Percentiles rank a stretch among this genome's conserved stretches.
Evolutionary conservation across 1,284 basidiomycete genomes (phyloP).

Genomic region (Trametes hirsuta): DNA sequence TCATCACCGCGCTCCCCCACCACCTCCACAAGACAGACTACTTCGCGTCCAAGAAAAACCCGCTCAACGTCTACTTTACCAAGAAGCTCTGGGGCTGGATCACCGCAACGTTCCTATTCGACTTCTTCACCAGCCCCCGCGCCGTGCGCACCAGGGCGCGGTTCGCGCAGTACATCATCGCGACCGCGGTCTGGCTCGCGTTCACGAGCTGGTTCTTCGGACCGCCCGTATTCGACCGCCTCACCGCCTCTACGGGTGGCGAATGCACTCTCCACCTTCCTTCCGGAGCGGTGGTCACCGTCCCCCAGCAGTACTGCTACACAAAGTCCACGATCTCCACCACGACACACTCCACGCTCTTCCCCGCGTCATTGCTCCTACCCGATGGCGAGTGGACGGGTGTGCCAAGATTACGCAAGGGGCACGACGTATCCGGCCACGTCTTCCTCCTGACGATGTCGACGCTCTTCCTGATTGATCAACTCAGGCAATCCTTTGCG

Average conservation of each 20-base stretch:
- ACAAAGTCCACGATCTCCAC: conserved; percentile 55
- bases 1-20: conserved; percentile 69
- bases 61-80: conserved; percentile 86
- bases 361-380: conserved; percentile 46
- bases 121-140: conserved; percentile 58
- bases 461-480: conserved; percentile 80
- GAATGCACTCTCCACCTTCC: conserved; percentile 77
- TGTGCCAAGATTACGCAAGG: conserved; percentile 66
- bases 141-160: conserved; percentile 45
- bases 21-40: conserved; percentile 67
- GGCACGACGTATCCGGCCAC: conserved; percentile 95
- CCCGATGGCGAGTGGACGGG: conserved; percentile 49
- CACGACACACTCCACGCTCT: conserved; percentile 66
- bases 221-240: conserved; percentile 77
- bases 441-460: conserved; percentile 89
- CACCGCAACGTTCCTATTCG: conserved; percentile 62
- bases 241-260: conserved; percentile 79
- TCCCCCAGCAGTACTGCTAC: conserved; percentile 68
- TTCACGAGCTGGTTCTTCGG: conserved; percentile 95
- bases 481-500: conserved; percentile 58
- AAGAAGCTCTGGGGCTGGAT: conserved; percentile 96
- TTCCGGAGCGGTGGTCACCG: conserved; percentile 50
- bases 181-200: conserved; percentile 71
- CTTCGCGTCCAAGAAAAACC: conserved; percentile 84
- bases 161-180: conserved; percentile 62